Evolutionary conservation across 805 yeast species (phyloP).

Genomic region (Candida krabiensis): DNA sequence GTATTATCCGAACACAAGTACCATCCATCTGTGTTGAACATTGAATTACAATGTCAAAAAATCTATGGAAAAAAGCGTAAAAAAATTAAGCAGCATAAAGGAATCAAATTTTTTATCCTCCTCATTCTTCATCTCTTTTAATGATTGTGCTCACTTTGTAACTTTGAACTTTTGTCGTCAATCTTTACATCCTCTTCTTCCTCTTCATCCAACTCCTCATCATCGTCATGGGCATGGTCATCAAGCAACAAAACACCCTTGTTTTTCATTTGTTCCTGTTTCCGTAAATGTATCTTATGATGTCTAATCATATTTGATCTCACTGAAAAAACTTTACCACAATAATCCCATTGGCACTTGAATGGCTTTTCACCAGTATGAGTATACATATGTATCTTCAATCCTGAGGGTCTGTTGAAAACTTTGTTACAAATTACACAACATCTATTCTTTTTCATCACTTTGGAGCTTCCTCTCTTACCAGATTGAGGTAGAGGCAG

Average conservation of each 20-base stretch:
- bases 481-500: neutral
- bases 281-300: slow-evolving; percentile 55
- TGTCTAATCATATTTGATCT: slow-evolving; percentile 83
- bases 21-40: no score
- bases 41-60: no score
- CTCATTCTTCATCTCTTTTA: no score
- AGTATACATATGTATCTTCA: slow-evolving; percentile 75
- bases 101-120: no score
- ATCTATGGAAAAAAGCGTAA: no score
- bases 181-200: slow-evolving; percentile 6
- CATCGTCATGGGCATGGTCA: slow-evolving; percentile 6
- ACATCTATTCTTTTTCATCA: slow-evolving; percentile 18
- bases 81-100: no score
- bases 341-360: slow-evolving; percentile 58
- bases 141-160: no score
- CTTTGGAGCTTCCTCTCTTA: slow-evolving; percentile 5
- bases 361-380: slow-evolving; percentile 85
- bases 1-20: no score
- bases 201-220: slow-evolving; percentile 9
- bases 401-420: slow-evolving; percentile 80
- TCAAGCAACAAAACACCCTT: slow-evolving; percentile 3
- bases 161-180: no score
- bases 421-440: slow-evolving; percentile 66
- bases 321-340: slow-evolving; percentile 71
- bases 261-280: slow-evolving; percentile 18